Evolutionary conservation across 2,329 filamentous ascomycete genomes (phyloP), one percentile per base, ranked within the genome.

Genomic region (Sphaerulina populicola): DNA sequence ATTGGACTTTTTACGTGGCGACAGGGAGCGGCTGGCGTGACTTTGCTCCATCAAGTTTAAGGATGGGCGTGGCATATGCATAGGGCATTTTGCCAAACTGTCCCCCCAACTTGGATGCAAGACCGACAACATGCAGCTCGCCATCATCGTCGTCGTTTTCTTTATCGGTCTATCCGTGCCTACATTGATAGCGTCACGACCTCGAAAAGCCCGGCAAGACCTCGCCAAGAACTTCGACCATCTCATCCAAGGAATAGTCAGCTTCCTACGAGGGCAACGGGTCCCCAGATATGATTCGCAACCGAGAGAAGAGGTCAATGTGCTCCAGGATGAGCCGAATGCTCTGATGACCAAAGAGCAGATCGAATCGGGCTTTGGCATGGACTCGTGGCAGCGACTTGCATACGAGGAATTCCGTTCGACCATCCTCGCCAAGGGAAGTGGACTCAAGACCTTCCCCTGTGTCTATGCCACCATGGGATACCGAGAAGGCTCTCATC

Each of bases 341-440:
- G 37, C 37, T 6, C 44, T 51, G 15, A 47, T 47, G 30, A 51
- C 49, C 6, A 51, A 51, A 42, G 56, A 58, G 33, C 51, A 54
- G 31, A 39, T 58, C 27, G 56, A 58, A 33, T 44, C 46, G 14
- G 42, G 53, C 10, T 58, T 40, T 23, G 54, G 56, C 36, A 56
- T 56, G 54, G 35, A 58, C 41, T 45, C 56, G 35, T 58, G 56
- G 56, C 56, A 58, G 35, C 48, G 56, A 15, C 21, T 54, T 33
- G 56, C 51, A 11, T 58, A 56, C 9, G 56, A 58, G 38, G 56
- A 58, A 14, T 58, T 58, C 56, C 56, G 54, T 39, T 53, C 54
- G 11, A 56, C 56, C n/a, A 56, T 58, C 11, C 49, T 58, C 11
- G 56, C 56, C 8, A 58, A 58, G 29, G 56, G 49, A 5, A 52